Conservation (phyloP, 2,329 filamentous ascomycete species). For the Dothideomycetes sp. region DNA sequence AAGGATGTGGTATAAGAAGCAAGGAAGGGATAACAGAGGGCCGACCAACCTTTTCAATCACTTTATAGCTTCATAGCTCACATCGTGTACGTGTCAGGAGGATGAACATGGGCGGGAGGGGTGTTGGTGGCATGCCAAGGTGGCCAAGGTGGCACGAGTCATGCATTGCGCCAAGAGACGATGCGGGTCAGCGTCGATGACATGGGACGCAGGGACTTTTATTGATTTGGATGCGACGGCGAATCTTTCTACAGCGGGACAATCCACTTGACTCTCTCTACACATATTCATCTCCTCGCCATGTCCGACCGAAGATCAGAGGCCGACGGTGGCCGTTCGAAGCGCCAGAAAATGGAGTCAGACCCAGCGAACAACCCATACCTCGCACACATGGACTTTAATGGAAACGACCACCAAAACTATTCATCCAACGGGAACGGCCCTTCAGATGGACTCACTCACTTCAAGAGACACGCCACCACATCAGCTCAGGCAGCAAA, state of each 20-base stretch:
- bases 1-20: no score
- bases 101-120: no score
- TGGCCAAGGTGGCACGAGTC: no score
- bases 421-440: constrained; percentile 20
- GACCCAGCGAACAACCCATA: constrained; percentile 67
- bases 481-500: constrained; percentile 62
- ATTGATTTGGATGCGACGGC: constrained; percentile 4
- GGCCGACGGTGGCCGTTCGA: constrained; percentile 38
- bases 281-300: background rate
- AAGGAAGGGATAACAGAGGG: no score
- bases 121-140: no score
- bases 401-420: constrained; percentile 19
- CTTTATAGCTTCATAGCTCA: no score
- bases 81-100: no score
- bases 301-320: constrained; percentile 50
- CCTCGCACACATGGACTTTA: constrained; percentile 74
- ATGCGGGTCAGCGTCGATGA: no score
- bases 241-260: background rate
- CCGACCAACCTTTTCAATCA: no score
- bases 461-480: constrained; percentile 67
- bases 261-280: background rate
- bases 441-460: constrained; percentile 33
- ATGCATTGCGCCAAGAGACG: no score
- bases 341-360: constrained; percentile 43
- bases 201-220: constrained; percentile 10